These are phyloP conservation scores for Aspergillus pseudoviridinutans DNA, from an alignment of 2,329 filamentous ascomycete genomes.

Conservation along the genomic window DNA sequence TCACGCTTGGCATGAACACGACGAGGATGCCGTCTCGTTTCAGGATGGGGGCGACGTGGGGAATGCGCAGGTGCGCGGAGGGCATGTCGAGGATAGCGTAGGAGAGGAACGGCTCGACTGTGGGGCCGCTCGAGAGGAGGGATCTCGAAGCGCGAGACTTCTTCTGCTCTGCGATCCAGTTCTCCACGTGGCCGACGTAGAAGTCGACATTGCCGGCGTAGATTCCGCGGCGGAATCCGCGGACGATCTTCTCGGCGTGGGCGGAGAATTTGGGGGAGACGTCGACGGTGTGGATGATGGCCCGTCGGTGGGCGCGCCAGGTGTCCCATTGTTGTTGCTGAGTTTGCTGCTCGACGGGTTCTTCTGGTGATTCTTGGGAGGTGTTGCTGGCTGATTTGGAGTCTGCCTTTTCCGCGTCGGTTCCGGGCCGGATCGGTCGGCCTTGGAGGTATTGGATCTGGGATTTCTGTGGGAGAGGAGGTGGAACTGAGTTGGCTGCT, in stretches of 20 bases:
- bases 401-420: constrained; percentile 19
- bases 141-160: constrained; percentile 28
- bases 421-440: constrained; percentile 16
- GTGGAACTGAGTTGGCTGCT: constrained; percentile 60
- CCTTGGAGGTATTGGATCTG: constrained; percentile 30
- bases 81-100: constrained; percentile 74
- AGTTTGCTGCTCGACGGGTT: neutral
- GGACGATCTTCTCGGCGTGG: constrained; percentile 62
- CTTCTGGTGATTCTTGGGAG: neutral
- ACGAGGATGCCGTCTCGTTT: constrained; percentile 62
- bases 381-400: neutral
- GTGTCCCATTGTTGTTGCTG: constrained; percentile 40
- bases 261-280: constrained; percentile 58
- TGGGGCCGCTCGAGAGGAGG: constrained; percentile 14
- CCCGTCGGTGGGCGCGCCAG: constrained; percentile 54
- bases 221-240: constrained; percentile 64
- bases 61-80: constrained; percentile 50
- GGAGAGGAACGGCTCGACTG: constrained; percentile 60
- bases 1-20: constrained; percentile 73
- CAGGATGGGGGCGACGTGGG: constrained; percentile 50
- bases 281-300: constrained; percentile 73
- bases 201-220: constrained; percentile 71
- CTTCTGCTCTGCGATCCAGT: constrained; percentile 58
- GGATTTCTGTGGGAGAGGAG: constrained; percentile 36
- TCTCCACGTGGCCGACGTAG: constrained; percentile 62